A percentile compares a stretch with the other conserved stretches of the same genome.
These are phyloP conservation scores for Ustilago sp. DNA, from an alignment of 1,284 basidiomycete genomes.

Conservation along the genomic window DNA sequence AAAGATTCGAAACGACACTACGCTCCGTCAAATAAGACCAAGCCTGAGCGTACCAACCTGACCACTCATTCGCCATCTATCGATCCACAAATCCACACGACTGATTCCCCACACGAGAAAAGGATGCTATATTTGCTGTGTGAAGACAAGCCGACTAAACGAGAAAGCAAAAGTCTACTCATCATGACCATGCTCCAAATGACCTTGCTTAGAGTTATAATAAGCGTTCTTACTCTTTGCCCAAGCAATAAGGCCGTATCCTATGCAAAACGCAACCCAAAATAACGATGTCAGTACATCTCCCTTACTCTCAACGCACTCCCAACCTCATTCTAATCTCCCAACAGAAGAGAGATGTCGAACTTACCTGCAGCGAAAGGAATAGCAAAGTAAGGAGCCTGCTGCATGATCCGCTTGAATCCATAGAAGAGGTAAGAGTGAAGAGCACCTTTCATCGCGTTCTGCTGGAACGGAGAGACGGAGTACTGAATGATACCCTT, in stretches of 20 bases:
- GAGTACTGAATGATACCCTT: conserved; percentile 65
- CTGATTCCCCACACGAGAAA: neutral
- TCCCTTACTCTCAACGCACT: too few species aligned
- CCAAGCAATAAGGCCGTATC: conserved; percentile 67
- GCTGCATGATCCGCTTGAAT: conserved; percentile 65
- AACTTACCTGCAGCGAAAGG: conserved; percentile 65
- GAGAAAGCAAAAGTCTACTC: conserved; percentile 34
- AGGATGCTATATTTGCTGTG: neutral
- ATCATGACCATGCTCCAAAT: conserved; percentile 59
- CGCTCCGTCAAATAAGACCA: too few species aligned
- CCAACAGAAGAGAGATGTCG: neutral
- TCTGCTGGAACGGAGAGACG: conserved; percentile 67
- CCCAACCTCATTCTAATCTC: too few species aligned
- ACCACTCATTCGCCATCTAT: too few species aligned
- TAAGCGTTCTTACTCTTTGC: conserved; percentile 64
- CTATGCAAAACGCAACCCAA: conserved; percentile 11
- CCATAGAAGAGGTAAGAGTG: conserved; percentile 66
- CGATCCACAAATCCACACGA: neutral
- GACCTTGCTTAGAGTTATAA: conserved; percentile 68
- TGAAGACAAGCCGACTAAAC: neutral
- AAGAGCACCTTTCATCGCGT: conserved; percentile 65
- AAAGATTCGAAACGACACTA: too few species aligned
- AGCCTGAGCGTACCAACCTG: too few species aligned
- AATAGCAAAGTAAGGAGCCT: conserved; percentile 67
- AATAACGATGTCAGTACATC: neutral